Evolutionary conservation across 2,329 filamentous ascomycete species (phyloP).

Genomic region (Penicillium sp.): DNA sequence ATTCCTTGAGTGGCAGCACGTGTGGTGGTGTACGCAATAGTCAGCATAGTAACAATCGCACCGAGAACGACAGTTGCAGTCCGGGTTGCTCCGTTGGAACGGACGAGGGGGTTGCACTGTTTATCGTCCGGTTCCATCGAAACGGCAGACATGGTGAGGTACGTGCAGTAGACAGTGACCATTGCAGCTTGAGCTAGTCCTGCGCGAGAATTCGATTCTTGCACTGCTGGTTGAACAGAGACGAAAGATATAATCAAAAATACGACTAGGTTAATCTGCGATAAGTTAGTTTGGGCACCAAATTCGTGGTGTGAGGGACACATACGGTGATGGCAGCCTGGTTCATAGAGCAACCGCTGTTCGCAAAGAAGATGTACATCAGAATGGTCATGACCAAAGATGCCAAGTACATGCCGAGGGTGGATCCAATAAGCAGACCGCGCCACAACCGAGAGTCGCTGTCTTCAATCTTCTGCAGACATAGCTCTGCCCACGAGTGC

Average conservation of each 20-base stretch:
- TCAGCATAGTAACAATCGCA: conserved; percentile 93
- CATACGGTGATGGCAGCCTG: conserved; percentile 81
- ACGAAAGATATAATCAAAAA: conserved; percentile 77
- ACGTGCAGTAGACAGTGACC: conserved; percentile 97
- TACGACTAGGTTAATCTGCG: conserved; percentile 75
- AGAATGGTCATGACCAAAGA: conserved; percentile 92
- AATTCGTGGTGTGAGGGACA: conserved; percentile 9
- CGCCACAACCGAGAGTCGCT: conserved; percentile 84
- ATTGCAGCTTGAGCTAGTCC: conserved; percentile 96
- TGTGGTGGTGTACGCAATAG: conserved; percentile 95
- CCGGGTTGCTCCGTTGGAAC: conserved; percentile 73
- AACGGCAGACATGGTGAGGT: conserved; percentile 95
- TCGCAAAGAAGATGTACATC: conserved; percentile 96
- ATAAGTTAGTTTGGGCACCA: conserved; percentile 16
- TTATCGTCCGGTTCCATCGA: conserved; percentile 97
- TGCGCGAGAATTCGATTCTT: conserved; percentile 88
- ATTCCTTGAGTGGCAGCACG: conserved; percentile 85
- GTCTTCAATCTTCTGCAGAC: conserved; percentile 87
- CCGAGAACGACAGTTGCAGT: conserved; percentile 89
- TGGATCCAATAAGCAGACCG: conserved; percentile 83
- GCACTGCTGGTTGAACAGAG: conserved; percentile 84
- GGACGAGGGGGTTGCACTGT: conserved; percentile 86
- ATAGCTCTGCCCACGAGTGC: conserved; percentile 96
- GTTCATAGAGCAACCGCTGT: conserved; percentile 83
- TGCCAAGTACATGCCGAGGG: conserved; percentile 86